Base-by-base conservation (phyloP, 2,329 filamentous ascomycete genomes). In the Xylaria sp. region DNA sequence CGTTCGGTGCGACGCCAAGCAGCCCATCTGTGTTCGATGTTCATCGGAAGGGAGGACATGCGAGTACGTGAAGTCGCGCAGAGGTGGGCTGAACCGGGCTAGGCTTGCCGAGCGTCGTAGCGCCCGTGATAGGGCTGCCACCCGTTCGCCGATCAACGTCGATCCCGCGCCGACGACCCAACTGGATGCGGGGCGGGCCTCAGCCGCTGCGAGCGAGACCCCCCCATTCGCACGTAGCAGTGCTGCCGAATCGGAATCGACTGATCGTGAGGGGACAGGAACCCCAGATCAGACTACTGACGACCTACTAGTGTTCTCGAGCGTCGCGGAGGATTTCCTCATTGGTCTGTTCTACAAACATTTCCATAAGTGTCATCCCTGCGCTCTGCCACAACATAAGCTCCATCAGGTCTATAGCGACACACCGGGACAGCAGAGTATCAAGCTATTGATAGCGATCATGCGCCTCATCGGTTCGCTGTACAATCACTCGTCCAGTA, bases 31-130 rank as follows among this genome's bases (percentile, higher is more conserved):
- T 44, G 11, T 58, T 2, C 55, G 63, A 39, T 65, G 63, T 51
- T 60, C 62, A 2, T 57, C 55, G n/a, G 63, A 65, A 48, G 61
- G 62, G 16, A 61, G 56, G 50, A 63, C 56, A 3, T 65, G 63
- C 19, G 47, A 65, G 16, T 65, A 65, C n/a, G 59, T 65, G n/a
- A 65, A 65, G 48, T 65, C 63, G 48, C 57, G 62, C 34, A 60
- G 63, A 59, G 63, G 63, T 5, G 63, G 63, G 8, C 49, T 65
- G 23, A 62, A 59, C 50, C 58, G 61, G 49, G 58, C 59, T 1
- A 58, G 54, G 18, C 59, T 65, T 19, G 63, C 63, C 2, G 58
- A 59, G 57, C 56, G 58, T n/a, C 63, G 63, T 48, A 59, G 55
- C 13, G 54, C 58, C 48, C 63, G 52, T 1, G 55, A 60, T 50